A percentile compares a stretch with the other conserved stretches of the same genome.
Conservation (phyloP, 2,329 filamentous ascomycete species). For the Pseudocercospora vitis region DNA sequence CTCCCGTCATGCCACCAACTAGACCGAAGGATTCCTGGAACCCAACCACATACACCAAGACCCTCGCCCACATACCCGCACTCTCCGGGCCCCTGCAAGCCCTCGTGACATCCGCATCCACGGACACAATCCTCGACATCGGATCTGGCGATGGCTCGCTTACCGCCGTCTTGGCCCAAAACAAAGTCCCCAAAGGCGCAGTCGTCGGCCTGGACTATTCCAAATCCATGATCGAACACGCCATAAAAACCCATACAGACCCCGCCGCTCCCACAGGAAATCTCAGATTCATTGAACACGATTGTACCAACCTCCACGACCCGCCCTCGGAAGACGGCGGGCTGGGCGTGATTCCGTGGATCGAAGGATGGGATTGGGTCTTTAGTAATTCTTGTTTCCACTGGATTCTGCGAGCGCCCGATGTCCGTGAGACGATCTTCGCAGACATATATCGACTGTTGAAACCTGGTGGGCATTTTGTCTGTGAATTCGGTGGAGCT, state of each 20-base stretch:
- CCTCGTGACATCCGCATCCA: slow-evolving; percentile 37
- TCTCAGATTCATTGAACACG: slow-evolving; percentile 14
- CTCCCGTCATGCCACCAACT: slow-evolving; percentile 1
- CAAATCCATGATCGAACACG: slow-evolving; percentile 40
- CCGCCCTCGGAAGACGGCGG: slow-evolving; percentile 3
- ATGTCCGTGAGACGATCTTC: slow-evolving; percentile 54
- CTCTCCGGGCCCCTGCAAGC: slow-evolving; percentile 42
- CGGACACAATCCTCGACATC: slow-evolving; percentile 42
- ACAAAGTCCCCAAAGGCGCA: slow-evolving; percentile 27
- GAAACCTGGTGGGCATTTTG: slow-evolving; percentile 57
- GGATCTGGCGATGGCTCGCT: slow-evolving; percentile 44
- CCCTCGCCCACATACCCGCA: slow-evolving; percentile 33
- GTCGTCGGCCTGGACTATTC: slow-evolving; percentile 45
- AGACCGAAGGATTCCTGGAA: slow-evolving; percentile 13
- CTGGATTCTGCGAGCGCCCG: slow-evolving; percentile 50
- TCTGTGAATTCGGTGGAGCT: slow-evolving; percentile 60
- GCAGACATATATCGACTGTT: slow-evolving; percentile 53
- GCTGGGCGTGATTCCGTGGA: slow-evolving; percentile 19
- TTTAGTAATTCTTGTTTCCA: slow-evolving; percentile 48
- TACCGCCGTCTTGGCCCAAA: slow-evolving; percentile 40
- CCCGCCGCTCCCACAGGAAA: slow-evolving; percentile 1
- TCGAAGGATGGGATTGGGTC: slow-evolving; percentile 40
- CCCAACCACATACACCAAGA: slow-evolving; percentile 2
- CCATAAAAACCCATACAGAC: slow-evolving; percentile 18
- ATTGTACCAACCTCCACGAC: slow-evolving; percentile 2